Evolutionary conservation across 805 yeast species (phyloP), one percentile per base, ranked within the genome.

Genomic region (Saccharomycopsis oosterbeekiorum): DNA sequence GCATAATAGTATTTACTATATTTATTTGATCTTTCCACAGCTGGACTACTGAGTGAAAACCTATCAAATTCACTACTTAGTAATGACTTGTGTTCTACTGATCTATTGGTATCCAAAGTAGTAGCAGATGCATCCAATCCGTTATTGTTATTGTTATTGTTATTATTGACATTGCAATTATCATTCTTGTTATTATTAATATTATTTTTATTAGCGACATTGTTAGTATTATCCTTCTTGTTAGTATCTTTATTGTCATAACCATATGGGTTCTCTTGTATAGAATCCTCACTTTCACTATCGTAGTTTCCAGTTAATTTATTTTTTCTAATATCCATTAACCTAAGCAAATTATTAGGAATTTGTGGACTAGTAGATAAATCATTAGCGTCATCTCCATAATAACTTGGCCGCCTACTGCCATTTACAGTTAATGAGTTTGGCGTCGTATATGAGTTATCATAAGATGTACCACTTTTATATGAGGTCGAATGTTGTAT

Each of bases 321-420:
- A 70, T 67, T 72, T 72, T 65, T 71, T 37, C 79, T 73, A 70
- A 70, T 76, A 68, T 79, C 89, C 62, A 78, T 88, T 67, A 80
- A 70, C 66, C 80, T 76, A 47, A 85, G 70, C 17, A 85, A 73
- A 55, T 82, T 82, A 40, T 81, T 80, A 0, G 90, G 90, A 2
- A 85, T 84, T 66, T 85, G 88, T 0, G 90, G 90, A 1, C 89
- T 84, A 4, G 83, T 84, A 0, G 85, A 80, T 26, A 84, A 70
- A 24, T 79, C 77, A 43, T 76, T 79, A 11, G 29, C n/a, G 19
- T 47, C 53, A 15, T 47, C 34, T 21, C 53, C 53, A 11, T 26
- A 47, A 26, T 47, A 47, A 14, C 53, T 47, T 9, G 53, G 47
- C 29, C 61, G 59, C 21, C 56, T 58, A 10, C 15, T 57, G 2